Evolutionary conservation across 2,329 filamentous ascomycete species (phyloP).

Genomic region (Calonectria pauciramosa): DNA sequence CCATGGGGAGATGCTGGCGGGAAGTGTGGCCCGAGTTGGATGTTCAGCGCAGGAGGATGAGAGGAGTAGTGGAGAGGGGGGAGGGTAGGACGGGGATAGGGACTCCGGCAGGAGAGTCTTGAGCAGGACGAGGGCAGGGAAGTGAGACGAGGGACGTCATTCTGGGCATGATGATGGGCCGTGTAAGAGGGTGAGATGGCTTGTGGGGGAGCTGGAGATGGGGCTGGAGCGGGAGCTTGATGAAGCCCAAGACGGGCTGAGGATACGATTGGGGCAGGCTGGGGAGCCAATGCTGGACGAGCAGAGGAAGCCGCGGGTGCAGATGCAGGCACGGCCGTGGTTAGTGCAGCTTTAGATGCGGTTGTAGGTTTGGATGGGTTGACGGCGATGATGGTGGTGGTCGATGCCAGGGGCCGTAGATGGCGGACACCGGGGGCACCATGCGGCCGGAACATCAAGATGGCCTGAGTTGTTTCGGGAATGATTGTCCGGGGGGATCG

Average conservation of each 20-base stretch:
- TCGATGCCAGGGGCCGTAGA: slow-evolving; percentile 43
- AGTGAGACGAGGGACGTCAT: slow-evolving; percentile 27
- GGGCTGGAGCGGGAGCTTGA: slow-evolving; percentile 2
- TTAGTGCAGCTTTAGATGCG: slow-evolving; percentile 7
- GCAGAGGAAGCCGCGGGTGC: background rate
- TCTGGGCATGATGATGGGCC: slow-evolving; percentile 17
- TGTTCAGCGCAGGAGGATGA: slow-evolving; percentile 14
- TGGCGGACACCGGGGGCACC: slow-evolving; percentile 44
- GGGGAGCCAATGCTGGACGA: slow-evolving; percentile 5
- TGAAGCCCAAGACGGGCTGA: slow-evolving; percentile 17
- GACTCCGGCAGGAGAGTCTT: slow-evolving; percentile 6
- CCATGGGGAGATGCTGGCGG: slow-evolving; percentile 37
- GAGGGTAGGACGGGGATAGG: slow-evolving; percentile 21
- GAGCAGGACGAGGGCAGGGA: background rate
- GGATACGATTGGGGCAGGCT: slow-evolving; percentile 11
- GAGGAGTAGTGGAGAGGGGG: slow-evolving; percentile 24
- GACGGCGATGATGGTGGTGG: background rate
- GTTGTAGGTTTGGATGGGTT: slow-evolving; percentile 27
- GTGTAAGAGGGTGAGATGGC: slow-evolving; percentile 5
- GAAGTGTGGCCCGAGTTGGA: slow-evolving; percentile 37
- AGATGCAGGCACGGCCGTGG: slow-evolving; percentile 4
- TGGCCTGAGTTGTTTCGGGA: slow-evolving; percentile 34
- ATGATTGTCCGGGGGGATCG: slow-evolving; percentile 25
- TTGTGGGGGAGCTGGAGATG: slow-evolving; percentile 2
- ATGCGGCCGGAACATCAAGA: slow-evolving; percentile 45